Evolutionary conservation across 176 grass and related monocot species (phyloP).

Genomic region (Oryza glumipatula): DNA sequence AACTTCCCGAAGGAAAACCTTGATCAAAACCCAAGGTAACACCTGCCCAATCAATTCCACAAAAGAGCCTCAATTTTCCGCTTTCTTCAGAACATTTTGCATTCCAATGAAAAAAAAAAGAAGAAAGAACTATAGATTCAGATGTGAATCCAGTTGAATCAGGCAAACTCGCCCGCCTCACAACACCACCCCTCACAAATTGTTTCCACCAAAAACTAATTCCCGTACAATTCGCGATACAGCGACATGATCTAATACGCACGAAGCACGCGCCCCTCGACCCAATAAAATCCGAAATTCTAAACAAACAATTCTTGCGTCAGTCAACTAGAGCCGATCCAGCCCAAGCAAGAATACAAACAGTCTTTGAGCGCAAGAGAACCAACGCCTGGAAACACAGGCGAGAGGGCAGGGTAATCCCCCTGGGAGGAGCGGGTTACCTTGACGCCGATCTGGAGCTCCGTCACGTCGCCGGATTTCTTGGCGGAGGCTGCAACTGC

Average conservation of each 20-base stretch:
- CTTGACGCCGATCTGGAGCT: slow-evolving; percentile 97
- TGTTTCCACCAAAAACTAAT: neutral
- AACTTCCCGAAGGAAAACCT: neutral
- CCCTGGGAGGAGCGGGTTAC: slow-evolving; percentile 36
- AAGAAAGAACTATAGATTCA: neutral
- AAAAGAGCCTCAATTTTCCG: neutral
- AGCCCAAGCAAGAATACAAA: neutral
- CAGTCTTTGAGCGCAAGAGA: neutral
- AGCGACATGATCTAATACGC: neutral
- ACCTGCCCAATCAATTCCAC: neutral
- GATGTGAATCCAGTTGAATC: slow-evolving; percentile 2
- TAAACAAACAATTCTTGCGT: neutral
- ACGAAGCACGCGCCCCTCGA: neutral
- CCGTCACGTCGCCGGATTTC: slow-evolving; percentile 81
- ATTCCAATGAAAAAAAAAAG: neutral
- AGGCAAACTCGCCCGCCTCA: neutral
- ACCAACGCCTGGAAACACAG: neutral
- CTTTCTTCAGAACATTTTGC: neutral
- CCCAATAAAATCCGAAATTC: neutral
- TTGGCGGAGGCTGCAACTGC: slow-evolving; percentile 81
- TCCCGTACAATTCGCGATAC: neutral
- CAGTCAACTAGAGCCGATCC: neutral
- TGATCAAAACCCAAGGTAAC: too few species aligned
- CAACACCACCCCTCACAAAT: neutral
- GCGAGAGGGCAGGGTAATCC: neutral